These are phyloP conservation scores for Mimosa pudica DNA, from an alignment of 306 rosid genomes.

Conservation along the genomic window DNA sequence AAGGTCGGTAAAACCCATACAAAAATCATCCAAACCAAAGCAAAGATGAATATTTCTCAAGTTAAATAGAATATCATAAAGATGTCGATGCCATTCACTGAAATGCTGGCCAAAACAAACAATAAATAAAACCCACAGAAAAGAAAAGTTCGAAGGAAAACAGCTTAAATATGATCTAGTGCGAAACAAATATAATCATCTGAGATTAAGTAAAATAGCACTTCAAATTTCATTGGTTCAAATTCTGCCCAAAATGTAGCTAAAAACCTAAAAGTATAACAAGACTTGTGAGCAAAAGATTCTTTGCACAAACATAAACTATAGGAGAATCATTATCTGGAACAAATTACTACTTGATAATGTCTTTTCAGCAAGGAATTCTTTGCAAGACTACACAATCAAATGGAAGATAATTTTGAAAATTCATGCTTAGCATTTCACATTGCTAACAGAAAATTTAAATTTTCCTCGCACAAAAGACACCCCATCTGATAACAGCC, in stretches of 20 bases:
- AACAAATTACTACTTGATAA: neutral
- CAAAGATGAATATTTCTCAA: neutral
- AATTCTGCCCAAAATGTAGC: slow-evolving; percentile 8
- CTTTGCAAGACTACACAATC: neutral
- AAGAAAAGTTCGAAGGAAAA: slow-evolving; percentile 24
- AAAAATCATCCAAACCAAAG: neutral
- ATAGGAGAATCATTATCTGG: neutral
- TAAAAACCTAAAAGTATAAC: neutral
- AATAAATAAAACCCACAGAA: slow-evolving; percentile 33
- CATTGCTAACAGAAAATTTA: neutral
- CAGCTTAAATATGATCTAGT: neutral
- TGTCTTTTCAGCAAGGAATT: neutral
- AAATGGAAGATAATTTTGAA: neutral
- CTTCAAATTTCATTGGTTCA: slow-evolving; percentile 24
- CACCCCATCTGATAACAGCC: neutral
- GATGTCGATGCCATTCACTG: slow-evolving; percentile 3
- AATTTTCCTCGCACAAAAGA: neutral
- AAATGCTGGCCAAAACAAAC: slow-evolving; percentile 24
- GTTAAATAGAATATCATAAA: slow-evolving; percentile 24
- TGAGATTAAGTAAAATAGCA: slow-evolving; percentile 22
- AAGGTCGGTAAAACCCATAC: slow-evolving; percentile 29
- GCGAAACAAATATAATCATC: neutral
- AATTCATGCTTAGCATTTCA: neutral
- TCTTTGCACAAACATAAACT: neutral
- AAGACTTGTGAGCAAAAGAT: slow-evolving; percentile 16